Percentiles rank a stretch among this genome's conserved stretches.
These are phyloP conservation scores for Populus nigra DNA, from an alignment of 345 rosid genomes.

Conservation along the genomic window DNA sequence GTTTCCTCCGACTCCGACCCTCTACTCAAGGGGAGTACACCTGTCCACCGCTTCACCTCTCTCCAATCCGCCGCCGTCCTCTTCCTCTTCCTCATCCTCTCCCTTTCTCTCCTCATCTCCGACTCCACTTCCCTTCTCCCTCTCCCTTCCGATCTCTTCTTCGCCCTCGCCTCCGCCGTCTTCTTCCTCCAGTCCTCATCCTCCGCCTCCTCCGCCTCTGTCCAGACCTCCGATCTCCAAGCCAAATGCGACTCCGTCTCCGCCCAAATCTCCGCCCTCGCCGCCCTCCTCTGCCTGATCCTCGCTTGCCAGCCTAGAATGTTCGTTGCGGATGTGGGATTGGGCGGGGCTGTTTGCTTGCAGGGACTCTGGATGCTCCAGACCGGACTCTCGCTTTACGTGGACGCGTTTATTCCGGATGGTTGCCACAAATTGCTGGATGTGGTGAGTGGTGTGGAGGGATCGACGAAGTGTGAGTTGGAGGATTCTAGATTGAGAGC, in stretches of 20 bases:
- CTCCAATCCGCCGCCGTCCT: conserved; percentile 75
- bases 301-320: conserved; percentile 67
- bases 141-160: conserved; percentile 72
- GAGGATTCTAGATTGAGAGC: conserved; percentile 77
- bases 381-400: conserved; percentile 83
- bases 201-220: conserved; percentile 57
- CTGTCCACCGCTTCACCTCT: conserved; percentile 79
- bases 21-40: conserved; percentile 73
- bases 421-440: conserved; percentile 81
- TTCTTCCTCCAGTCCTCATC: conserved; percentile 72
- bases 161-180: conserved; percentile 69
- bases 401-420: conserved; percentile 80
- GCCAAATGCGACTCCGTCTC: conserved; percentile 75
- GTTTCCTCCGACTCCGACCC: conserved; percentile 74
- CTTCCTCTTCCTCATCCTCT: conserved; percentile 77
- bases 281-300: conserved; percentile 57
- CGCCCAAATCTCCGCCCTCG: conserved; percentile 55
- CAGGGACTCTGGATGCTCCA: conserved; percentile 90
- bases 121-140: conserved; percentile 60
- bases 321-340: conserved; percentile 68
- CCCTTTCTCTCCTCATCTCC: conserved; percentile 58
- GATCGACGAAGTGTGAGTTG: conserved; percentile 80
- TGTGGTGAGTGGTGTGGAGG: conserved; percentile 70
- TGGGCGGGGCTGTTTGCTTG: conserved; percentile 63
- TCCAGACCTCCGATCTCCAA: conserved; percentile 79